A percentile compares a stretch with the other conserved stretches of the same genome.
Evolutionary conservation across 73 alveolate genomes (phyloP).

Genomic region (Blepharisma stoltei): DNA sequence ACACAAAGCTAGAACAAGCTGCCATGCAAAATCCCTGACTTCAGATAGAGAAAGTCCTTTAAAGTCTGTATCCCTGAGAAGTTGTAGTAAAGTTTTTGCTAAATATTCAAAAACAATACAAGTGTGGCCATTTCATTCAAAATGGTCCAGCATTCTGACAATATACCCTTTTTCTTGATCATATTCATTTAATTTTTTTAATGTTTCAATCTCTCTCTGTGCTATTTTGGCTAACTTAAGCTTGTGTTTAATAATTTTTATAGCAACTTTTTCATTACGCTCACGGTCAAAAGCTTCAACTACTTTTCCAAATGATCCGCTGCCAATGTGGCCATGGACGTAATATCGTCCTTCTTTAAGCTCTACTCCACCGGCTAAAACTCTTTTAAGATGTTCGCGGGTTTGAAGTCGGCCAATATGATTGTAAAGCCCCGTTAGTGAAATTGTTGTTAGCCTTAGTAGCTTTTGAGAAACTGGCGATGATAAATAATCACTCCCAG

Average conservation of each 20-base stretch:
- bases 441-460: too few species aligned
- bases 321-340: constrained; percentile 48
- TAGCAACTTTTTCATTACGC: constrained; percentile 45
- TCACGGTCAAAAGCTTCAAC: constrained; percentile 38
- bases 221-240: constrained; percentile 38
- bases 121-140: constrained; percentile 40
- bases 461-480: too few species aligned
- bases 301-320: constrained; percentile 58
- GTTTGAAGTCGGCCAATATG: too few species aligned
- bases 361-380: background rate
- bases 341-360: constrained; percentile 15
- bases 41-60: constrained; percentile 43
- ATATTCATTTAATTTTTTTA: constrained; percentile 42
- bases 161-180: constrained; percentile 37
- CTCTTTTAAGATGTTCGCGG: too few species aligned
- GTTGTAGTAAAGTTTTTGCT: constrained; percentile 42
- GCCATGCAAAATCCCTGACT: constrained; percentile 38
- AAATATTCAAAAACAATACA: constrained; percentile 60
- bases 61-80: constrained; percentile 32
- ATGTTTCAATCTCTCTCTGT: constrained; percentile 39
- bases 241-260: constrained; percentile 48
- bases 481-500: too few species aligned
- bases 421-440: too few species aligned
- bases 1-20: constrained; percentile 45
- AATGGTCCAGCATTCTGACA: constrained; percentile 55